Conservation (phyloP, 805 yeast genomes). For the Candida xiaguanensis region DNA sequence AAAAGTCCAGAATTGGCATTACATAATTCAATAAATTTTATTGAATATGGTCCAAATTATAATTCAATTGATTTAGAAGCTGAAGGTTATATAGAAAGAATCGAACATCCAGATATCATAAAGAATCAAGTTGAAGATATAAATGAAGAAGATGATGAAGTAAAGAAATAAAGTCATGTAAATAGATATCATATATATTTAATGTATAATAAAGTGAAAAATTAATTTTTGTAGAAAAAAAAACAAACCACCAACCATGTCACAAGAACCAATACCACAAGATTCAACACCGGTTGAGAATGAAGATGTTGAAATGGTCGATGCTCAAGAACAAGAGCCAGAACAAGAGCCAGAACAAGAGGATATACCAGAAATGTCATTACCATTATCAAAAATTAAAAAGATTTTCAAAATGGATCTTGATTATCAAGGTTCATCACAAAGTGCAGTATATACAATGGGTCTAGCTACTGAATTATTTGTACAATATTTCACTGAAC, state of each 20-base stretch:
- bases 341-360: constrained; percentile 19
- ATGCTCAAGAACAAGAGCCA: constrained; percentile 10
- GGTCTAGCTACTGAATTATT: constrained; percentile 79
- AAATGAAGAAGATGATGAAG: constrained; percentile 4
- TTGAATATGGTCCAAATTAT: constrained; percentile 62
- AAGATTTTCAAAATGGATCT: constrained; percentile 74
- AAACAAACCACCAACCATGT: no score
- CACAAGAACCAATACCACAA: constrained; percentile 2
- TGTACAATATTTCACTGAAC: constrained; percentile 65
- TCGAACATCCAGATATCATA: constrained; percentile 25
- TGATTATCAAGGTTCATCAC: constrained; percentile 63
- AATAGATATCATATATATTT: not conserved
- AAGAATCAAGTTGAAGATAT: constrained; percentile 12
- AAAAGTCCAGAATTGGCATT: constrained; percentile 71
- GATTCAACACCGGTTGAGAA: not conserved
- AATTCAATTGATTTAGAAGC: constrained; percentile 34
- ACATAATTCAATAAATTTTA: constrained; percentile 68
- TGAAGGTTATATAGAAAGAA: constrained; percentile 33
- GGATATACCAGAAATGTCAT: constrained; percentile 18
- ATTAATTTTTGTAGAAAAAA: no score
- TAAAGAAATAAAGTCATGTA: constrained; percentile 1
- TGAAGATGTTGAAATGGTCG: constrained; percentile 9
- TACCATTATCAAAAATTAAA: constrained; percentile 69
- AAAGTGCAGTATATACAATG: constrained; percentile 67
- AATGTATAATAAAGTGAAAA: constrained; percentile 3